Evolutionary conservation across 1,284 basidiomycete genomes (phyloP).

Genomic region (Tremellales sp.): DNA sequence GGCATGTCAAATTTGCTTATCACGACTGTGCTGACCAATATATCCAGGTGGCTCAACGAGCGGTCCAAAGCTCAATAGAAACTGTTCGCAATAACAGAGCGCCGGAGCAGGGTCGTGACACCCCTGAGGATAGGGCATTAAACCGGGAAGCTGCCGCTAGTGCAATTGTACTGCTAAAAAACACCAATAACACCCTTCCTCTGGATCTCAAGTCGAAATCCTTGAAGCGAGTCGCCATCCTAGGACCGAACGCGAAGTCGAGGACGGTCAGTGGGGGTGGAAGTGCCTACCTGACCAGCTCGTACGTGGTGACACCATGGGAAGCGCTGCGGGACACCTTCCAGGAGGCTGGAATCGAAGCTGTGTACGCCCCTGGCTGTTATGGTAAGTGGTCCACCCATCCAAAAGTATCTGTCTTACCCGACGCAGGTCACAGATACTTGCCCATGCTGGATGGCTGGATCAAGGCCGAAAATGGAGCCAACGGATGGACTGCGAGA

Average conservation of each 20-base stretch:
- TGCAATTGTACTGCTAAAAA: conserved; percentile 57
- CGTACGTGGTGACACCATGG: conserved; percentile 53
- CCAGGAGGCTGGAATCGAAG: conserved; percentile 26
- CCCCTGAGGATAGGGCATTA: conserved; percentile 47
- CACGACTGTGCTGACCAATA: too few relatives aligned
- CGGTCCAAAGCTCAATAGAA: not conserved
- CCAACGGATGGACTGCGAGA: conserved; percentile 5
- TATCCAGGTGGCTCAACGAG: not conserved
- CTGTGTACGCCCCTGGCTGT: conserved; percentile 48
- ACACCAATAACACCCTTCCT: conserved; percentile 21
- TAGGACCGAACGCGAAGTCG: conserved; percentile 57
- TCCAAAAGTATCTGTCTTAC: not conserved
- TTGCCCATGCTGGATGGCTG: conserved; percentile 9
- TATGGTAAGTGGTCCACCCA: not conserved
- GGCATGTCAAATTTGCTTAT: too few relatives aligned
- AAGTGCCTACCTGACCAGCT: conserved; percentile 51
- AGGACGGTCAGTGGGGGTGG: conserved; percentile 56
- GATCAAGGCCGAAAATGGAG: conserved; percentile 8
- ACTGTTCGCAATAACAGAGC: not conserved
- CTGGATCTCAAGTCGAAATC: conserved; percentile 23
- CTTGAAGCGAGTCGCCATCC: conserved; percentile 50
- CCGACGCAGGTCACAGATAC: conserved; percentile 8
- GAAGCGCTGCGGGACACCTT: conserved; percentile 52
- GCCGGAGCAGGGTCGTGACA: conserved; percentile 9
- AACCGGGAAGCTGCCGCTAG: conserved; percentile 62